These are phyloP conservation scores for Cucurbitaria berberidis DNA, from an alignment of 2,329 filamentous ascomycete genomes.

Conservation along the genomic window DNA sequence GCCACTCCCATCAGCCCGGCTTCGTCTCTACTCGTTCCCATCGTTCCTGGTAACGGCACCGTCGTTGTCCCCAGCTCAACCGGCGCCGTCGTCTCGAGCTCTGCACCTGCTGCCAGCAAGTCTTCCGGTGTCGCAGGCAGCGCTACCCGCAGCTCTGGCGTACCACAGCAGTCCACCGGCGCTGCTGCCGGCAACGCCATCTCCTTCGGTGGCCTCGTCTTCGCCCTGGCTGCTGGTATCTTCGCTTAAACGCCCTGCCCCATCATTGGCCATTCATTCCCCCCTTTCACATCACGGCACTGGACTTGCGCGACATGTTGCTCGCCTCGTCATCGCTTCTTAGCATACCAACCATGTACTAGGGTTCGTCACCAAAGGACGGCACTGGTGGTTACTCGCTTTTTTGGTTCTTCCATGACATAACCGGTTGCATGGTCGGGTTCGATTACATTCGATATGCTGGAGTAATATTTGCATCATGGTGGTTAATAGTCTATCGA, in stretches of 20 bases:
- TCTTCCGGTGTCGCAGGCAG: slow-evolving; percentile 12
- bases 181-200: slow-evolving; percentile 35
- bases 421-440: slow-evolving; percentile 16
- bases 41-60: slow-evolving; percentile 17
- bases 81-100: slow-evolving; percentile 1
- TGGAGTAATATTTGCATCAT: slow-evolving; percentile 13
- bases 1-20: slow-evolving; percentile 16
- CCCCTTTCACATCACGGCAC: not conserved
- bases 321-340: slow-evolving; percentile 4
- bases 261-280: not conserved
- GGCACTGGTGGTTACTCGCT: not conserved
- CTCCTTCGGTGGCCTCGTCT: slow-evolving; percentile 37
- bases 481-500: slow-evolving; percentile 14
- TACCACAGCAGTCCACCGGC: slow-evolving; percentile 24
- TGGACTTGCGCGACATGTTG: not conserved
- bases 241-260: slow-evolving; percentile 32
- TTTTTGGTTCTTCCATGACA: slow-evolving; percentile 11
- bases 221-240: slow-evolving; percentile 37
- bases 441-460: slow-evolving; percentile 9
- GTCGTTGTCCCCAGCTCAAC: slow-evolving; percentile 4
- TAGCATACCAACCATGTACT: slow-evolving; percentile 1
- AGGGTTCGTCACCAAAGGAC: not conserved
- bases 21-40: slow-evolving; percentile 9
- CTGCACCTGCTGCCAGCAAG: slow-evolving; percentile 1
- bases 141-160: slow-evolving; percentile 9